Base-by-base conservation (phyloP, 2,329 filamentous ascomycete species). In the Rhynchosporium agropyri region DNA sequence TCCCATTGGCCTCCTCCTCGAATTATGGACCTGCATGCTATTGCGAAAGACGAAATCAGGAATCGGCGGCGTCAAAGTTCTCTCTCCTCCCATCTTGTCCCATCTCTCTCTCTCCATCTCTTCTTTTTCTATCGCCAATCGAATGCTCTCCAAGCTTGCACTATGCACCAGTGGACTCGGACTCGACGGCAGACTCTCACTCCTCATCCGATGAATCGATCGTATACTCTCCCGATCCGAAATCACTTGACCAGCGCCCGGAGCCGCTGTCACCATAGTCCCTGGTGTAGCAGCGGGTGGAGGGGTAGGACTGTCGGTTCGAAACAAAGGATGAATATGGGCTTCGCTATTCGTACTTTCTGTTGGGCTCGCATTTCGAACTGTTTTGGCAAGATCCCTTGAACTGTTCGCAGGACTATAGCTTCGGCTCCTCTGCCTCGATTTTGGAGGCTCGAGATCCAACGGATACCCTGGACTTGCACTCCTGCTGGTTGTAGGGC, bases 241-340 rank as follows among this genome's bases (percentile, higher is more conserved):
- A 49, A 92, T 84, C 20, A 89, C 77, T 67, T 87, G 84, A 3
- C 86, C 89, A 3, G 86, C 87, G 46, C 87, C 83, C 0, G 89
- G 89, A 2, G 89, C 87, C 0, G 89, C 90, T 10, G 86, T 79
- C 55, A 93, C 88, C 15, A 88, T 81, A 0, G 90, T 93, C 0
- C 89, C 88, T 0, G 88, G 86, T 0, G 88, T 89, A 1, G 83
- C 81, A 5, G 84, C 76, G 0, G 89, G 84, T 1, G 89, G 86
- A 7, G 89, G 88, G 1, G 80, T 82, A 0, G 88, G 88, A 46
- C 86, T 89, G 72, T 91, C 88, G 5, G 87, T 87, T 63, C 90
- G 83, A 78, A 93, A 92, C 3, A 93, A 81, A 8, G 90, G 90
- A 74, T 93, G 90, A 51, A 92, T 92, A 71, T 92, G 85, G 3